A percentile compares a stretch with the other conserved stretches of the same genome.
phyloP scores from a whole-genome alignment of 2,329 filamentous ascomycete genomes.

The Tolypocladium capitatum region DNA sequence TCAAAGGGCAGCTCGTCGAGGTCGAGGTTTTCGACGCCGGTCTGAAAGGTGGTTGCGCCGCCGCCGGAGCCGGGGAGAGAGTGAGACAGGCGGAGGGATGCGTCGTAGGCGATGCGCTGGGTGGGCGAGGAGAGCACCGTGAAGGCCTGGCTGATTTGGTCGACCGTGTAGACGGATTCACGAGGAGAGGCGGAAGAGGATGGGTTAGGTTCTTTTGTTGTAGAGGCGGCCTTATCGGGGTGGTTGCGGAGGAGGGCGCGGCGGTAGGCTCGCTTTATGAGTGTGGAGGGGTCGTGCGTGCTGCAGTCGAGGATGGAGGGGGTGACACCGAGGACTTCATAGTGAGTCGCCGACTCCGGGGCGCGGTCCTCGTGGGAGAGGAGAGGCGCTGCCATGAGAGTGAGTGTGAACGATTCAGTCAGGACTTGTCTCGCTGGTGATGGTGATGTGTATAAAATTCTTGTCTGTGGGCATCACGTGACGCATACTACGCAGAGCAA shows the following conservation, averaged over 20 bases:
- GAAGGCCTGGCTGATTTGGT: constrained; percentile 51
- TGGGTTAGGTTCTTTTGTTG: constrained; percentile 2
- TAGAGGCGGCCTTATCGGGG: constrained; percentile 39
- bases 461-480: neutral
- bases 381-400: constrained; percentile 1
- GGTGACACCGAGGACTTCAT: constrained; percentile 46
- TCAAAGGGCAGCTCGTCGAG: constrained; percentile 50
- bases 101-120: constrained; percentile 41
- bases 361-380: constrained; percentile 2
- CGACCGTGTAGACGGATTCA: constrained; percentile 34
- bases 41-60: constrained; percentile 28
- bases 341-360: constrained; percentile 32
- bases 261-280: constrained; percentile 51
- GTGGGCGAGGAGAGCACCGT: constrained; percentile 37
- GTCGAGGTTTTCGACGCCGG: constrained; percentile 50
- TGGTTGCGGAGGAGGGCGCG: constrained; percentile 52
- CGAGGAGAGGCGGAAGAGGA: neutral
- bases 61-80: constrained; percentile 4
- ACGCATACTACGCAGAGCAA: neutral
- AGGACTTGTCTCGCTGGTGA: accelerated
- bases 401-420: neutral
- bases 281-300: constrained; percentile 26
- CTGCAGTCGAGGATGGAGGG: constrained; percentile 30
- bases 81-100: constrained; percentile 26
- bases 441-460: neutral